phyloP scores from a whole-genome alignment of 2,329 filamentous ascomycete species.

The Fusarium sp. region DNA sequence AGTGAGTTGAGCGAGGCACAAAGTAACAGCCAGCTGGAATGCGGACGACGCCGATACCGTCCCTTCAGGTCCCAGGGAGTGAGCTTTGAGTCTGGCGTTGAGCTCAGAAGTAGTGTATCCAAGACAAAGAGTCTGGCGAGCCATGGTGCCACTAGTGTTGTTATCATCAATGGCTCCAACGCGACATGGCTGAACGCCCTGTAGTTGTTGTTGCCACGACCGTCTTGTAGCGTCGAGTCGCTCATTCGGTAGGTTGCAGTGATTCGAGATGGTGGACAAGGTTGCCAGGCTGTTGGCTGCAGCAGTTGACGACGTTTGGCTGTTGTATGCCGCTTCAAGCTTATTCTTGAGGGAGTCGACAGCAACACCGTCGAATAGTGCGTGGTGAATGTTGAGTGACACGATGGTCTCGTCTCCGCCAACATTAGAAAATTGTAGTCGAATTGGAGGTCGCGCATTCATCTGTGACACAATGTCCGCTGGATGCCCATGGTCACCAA shows the following conservation, averaged over 20 bases:
- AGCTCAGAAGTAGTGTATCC: background rate
- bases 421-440: rapidly evolving
- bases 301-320: rapidly evolving
- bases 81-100: constrained; percentile 1
- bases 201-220: background rate
- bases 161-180: background rate
- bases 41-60: background rate
- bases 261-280: background rate
- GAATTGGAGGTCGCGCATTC: background rate
- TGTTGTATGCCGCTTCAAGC: background rate
- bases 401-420: rapidly evolving
- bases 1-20: constrained; percentile 12
- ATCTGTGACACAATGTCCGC: background rate
- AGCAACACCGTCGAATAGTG: constrained; percentile 16
- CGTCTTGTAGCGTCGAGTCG: background rate
- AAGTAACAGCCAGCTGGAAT: constrained; percentile 8
- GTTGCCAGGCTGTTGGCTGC: background rate
- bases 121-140: background rate
- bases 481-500: background rate
- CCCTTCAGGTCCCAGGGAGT: background rate
- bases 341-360: background rate
- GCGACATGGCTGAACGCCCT: background rate
- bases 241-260: background rate
- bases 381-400: constrained; percentile 16
- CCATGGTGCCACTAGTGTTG: background rate